Evolutionary conservation across 768 basidiomycete species (phyloP).

Genomic region (Pleurotus djamor): DNA sequence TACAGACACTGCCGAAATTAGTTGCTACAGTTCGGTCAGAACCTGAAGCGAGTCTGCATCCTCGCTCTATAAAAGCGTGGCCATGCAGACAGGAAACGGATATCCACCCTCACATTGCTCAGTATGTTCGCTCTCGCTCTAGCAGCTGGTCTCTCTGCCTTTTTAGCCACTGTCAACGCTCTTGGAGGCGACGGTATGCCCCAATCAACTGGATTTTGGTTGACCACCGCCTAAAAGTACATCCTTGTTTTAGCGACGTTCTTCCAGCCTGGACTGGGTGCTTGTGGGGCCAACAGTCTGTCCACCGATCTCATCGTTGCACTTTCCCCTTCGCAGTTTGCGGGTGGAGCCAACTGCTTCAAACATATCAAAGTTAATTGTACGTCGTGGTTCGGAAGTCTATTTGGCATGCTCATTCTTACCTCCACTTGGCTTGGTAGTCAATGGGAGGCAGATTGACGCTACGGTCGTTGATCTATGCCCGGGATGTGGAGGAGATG

Average conservation of each 20-base stretch:
- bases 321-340: conserved; percentile 16
- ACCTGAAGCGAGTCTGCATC: too few species aligned
- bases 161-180: neutral
- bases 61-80: neutral
- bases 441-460: conserved; percentile 16
- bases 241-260: neutral
- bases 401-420: neutral
- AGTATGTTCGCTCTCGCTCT: neutral
- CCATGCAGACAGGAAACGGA: neutral
- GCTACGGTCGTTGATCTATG: conserved; percentile 24
- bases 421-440: conserved; percentile 8
- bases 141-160: neutral
- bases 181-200: conserved; percentile 1
- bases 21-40: neutral
- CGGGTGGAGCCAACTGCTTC: conserved; percentile 17
- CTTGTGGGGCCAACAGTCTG: conserved; percentile 17
- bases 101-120: neutral
- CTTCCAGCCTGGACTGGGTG: conserved; percentile 14
- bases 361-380: conserved; percentile 20
- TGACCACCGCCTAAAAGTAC: neutral
- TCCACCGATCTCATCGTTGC: conserved; percentile 21
- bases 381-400: neutral
- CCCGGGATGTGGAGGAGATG: conserved; percentile 17
- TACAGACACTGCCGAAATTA: neutral
- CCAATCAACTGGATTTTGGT: neutral